These are phyloP conservation scores for Coemansia aciculifera DNA, from an alignment of 192 early-diverging fungal genomes.

Conservation along the genomic window DNA sequence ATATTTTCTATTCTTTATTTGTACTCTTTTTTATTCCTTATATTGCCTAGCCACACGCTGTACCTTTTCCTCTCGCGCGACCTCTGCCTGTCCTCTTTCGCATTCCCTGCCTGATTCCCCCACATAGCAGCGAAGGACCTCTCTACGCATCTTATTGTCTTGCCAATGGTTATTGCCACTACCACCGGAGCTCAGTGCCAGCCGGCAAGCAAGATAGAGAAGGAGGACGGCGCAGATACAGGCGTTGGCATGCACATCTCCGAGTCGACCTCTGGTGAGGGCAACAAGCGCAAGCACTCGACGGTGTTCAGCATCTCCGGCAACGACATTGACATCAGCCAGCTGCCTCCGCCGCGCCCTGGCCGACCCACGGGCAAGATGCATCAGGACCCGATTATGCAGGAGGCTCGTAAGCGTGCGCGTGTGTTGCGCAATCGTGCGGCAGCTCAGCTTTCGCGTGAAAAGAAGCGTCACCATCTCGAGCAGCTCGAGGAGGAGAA, in stretches of 20 bases:
- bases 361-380: constrained; percentile 41
- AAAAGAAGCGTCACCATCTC: constrained; percentile 85
- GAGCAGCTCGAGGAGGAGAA: constrained; percentile 78
- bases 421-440: constrained; percentile 90
- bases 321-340: constrained; percentile 43
- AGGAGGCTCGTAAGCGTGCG: constrained; percentile 59
- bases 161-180: constrained; percentile 5
- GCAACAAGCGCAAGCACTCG: constrained; percentile 50
- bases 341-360: constrained; percentile 44
- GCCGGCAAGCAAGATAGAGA: constrained; percentile 12
- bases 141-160: background rate
- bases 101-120: constrained; percentile 1
- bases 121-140: background rate
- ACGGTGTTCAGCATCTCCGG: constrained; percentile 16
- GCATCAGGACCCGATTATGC: constrained; percentile 48
- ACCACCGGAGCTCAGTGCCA: constrained; percentile 1
- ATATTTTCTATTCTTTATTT: background rate
- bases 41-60: background rate
- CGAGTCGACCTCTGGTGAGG: constrained; percentile 17
- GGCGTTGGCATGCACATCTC: constrained; percentile 29
- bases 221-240: constrained; percentile 20
- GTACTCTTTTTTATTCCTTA: background rate
- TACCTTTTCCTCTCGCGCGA: background rate
- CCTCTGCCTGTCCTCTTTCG: constrained; percentile 12
- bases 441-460: constrained; percentile 81